Evolutionary conservation across 2,329 filamentous ascomycete species (phyloP), one percentile per base, ranked within the genome.

Genomic region (Penicillium decumbens): DNA sequence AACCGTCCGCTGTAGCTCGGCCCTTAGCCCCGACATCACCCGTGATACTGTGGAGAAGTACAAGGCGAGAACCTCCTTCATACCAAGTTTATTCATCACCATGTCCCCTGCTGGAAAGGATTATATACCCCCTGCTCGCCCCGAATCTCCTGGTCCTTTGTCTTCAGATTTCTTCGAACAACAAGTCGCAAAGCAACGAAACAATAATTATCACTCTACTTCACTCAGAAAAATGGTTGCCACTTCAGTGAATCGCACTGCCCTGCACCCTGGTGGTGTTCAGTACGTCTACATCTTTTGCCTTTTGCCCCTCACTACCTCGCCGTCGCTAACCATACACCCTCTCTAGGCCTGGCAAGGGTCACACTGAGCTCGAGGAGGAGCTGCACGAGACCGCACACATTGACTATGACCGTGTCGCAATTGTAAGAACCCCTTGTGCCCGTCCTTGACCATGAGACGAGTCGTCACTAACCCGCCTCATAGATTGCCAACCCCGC

Each of bases 361-460:
- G 95, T 71, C 92, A 96, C 82, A 97, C 93, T 40, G 93, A 97
- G 73, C 84, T 98, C 59, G 90, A 98, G 77, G 90, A 97, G 77
- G 89, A 95, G 73, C 87, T 98, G 55, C 91, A 97, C 75, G 89
- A 96, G 75, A 90, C 87, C 69, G 93, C 93, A 62, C 92, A 98
- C 81, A 98, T 98, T 69, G 93, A 98, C 81, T 98, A 97, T 73
- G 88, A 97, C 76, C 88, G 90, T 69, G 93, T 98, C 67, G 89
- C 93, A 57, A 98, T 98, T 80, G 91, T 95, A 81, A 73, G 88
- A 38, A 29, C 24, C 13, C 23, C 40, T 32, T 44, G 47, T 44
- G 47, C 37, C 56, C 43, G 7, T 33, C 46, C 30, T 48, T 33
- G 18, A 45, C 6, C 15, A 41, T 40, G 23, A 41, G 25, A 39